Conservation (phyloP, 208 protist genomes). For the Tetramitus jugosus region DNA sequence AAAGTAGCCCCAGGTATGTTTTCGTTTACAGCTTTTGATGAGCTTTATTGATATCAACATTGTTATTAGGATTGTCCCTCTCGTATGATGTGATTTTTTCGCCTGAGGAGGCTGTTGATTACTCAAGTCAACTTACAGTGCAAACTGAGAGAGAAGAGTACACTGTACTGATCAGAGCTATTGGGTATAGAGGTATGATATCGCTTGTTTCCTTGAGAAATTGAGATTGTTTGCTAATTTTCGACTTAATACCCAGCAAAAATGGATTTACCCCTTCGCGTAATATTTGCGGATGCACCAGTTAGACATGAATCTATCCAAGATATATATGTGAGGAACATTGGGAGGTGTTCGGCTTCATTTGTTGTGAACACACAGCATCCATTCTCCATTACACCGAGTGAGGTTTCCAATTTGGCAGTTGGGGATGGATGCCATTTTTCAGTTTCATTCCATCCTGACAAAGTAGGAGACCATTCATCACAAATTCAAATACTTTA, state of each 20-base stretch:
- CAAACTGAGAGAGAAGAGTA: background rate
- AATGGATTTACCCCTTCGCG: conserved; percentile 59
- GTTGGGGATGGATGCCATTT: conserved; percentile 59
- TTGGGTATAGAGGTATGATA: background rate
- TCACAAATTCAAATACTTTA: conserved; percentile 52
- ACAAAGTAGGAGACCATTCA: conserved; percentile 34
- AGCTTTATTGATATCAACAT: background rate
- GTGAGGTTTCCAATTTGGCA: conserved; percentile 47
- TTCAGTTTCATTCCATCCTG: conserved; percentile 53
- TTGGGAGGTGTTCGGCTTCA: conserved; percentile 54
- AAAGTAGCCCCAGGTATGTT: background rate
- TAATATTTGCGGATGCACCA: conserved; percentile 56
- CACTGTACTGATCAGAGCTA: background rate
- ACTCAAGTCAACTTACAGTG: background rate
- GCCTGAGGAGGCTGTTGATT: background rate
- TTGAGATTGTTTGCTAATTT: too few relatives aligned
- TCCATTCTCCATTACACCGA: conserved; percentile 52
- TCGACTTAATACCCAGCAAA: too few relatives aligned
- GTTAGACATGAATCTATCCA: conserved; percentile 55
- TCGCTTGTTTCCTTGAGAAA: too few relatives aligned
- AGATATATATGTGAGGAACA: conserved; percentile 78
- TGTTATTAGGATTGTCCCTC: background rate
- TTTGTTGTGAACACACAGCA: conserved; percentile 36
- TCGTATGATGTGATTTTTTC: background rate
- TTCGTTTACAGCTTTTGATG: background rate